Evolutionary conservation across 352 stramenopile genomes (phyloP), one percentile per base, ranked within the genome.

Genomic region (Globisporangium barbulae): DNA sequence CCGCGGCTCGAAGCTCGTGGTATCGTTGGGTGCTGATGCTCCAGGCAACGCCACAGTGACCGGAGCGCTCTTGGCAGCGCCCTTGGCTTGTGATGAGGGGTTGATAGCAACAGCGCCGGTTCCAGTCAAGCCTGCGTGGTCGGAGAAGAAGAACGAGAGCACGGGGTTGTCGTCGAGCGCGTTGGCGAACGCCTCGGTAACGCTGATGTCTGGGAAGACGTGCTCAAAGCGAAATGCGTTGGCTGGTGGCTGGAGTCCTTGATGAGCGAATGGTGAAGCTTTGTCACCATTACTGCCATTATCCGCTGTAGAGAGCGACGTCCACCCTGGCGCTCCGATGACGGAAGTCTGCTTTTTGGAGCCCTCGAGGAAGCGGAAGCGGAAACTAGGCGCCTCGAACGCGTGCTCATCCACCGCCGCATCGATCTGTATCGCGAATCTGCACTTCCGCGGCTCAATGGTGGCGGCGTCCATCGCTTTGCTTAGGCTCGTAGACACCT

Each of bases 311-410:
- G 49, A 37, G 2, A 80, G 19, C 15, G 60, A 55, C 9, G 64
- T 68, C 76, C 79, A 88, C 8, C 65, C 75, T 17, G 75, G 42
- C 2, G 65, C 59, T 0, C 70, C 70, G 19, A 90, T 65, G 5
- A 66, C 48, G 5, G 71, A 67, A 8, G 82, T 93, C 33, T 82
- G 70, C 65, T 81, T 81, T 48, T 82, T 90, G 5, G 65, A 72
- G 35, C 78, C 79, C 33, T 93, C 84, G 1, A 93, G 59, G 54
- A 90, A 91, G 6, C 76, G 75, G 52, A 89, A 93, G 25, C 84
- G 80, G 50, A 93, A 90, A 5, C 65, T 76, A 31, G 84, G 76
- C 0, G 79, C 66, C 31, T 81, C 68, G 41, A 88, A 83, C 10
- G 61, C 69, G 0, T 66, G 64, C 30, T 83, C 77, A 35, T 48